Evolutionary conservation across 2,329 filamentous ascomycete species (phyloP), one percentile per base, ranked within the genome.

Genomic region (Scopulariopsis brevicaulis): DNA sequence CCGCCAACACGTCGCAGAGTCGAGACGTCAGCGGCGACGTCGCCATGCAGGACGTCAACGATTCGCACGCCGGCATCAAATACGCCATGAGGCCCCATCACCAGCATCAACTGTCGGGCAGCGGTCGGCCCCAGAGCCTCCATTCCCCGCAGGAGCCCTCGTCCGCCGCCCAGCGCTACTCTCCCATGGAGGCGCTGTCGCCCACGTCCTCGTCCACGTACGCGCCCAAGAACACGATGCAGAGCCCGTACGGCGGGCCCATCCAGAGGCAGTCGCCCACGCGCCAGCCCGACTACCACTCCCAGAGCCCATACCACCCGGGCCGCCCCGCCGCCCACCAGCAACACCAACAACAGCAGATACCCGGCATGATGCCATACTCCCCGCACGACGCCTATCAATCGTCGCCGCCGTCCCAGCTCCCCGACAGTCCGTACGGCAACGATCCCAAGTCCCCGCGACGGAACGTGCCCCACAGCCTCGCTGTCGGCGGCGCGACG

Each of bases 161-260:
- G 51, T 80, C 89, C 55, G 90, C 90, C 59, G 89, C 91, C 60
- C 89, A 95, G 70, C 85, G 92, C 68, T 97, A 97, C 74, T 97
- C 93, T 53, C 94, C 93, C 62, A 96, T 96, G 92, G 93, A 96
- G 70, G 82, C 84, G 18, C 77, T 95, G 61, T 90, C 91, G 60
- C 89, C 91, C 48, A 84, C 86, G 37, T 87, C 89, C 48, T 84
- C 86, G 37, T 87, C 89, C 58, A 85, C 90, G 37, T 95, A 95
- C 73, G 81, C 83, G 53, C 68, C 79, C 74, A 74, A 88, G 77
- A 69, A 82, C 77, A 61, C 83, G 75, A 67, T 77, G 63, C 68
- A 76, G 48, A 77, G 69, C 63, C 37, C 20, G 18, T 55, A 55
- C 37, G 53, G 32, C 34, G 37, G 28, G 24, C 56, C 58, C n/a